A percentile compares a stretch with the other conserved stretches of the same genome.
These are phyloP conservation scores for Nidularia pulvinata DNA, from an alignment of 768 basidiomycete species.

Conservation along the genomic window DNA sequence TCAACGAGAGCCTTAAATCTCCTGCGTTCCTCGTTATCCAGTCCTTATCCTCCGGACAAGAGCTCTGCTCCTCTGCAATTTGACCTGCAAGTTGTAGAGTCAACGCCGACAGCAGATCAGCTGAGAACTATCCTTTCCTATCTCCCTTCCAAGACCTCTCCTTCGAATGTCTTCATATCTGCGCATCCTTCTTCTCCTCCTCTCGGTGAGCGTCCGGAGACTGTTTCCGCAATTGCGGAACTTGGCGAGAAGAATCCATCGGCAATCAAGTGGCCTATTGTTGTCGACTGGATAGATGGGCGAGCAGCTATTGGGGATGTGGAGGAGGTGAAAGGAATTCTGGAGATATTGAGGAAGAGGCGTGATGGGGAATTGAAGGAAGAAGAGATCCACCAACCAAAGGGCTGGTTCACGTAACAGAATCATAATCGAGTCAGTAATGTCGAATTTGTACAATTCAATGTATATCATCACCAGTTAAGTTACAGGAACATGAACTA, in stretches of 20 bases:
- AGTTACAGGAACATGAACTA: too few relatives aligned
- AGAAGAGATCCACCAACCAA: constrained; percentile 43
- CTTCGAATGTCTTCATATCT: constrained; percentile 52
- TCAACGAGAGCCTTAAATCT: constrained; percentile 62
- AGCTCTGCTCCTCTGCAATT: constrained; percentile 58
- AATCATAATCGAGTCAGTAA: too few relatives aligned
- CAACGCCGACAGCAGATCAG: constrained; percentile 67
- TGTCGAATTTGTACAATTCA: too few relatives aligned
- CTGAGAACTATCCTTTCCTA: constrained; percentile 67
- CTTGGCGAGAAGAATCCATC: constrained; percentile 56
- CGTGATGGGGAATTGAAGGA: constrained; percentile 63
- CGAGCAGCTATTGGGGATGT: constrained; percentile 65
- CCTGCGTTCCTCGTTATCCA: constrained; percentile 56
- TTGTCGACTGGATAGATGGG: constrained; percentile 77
- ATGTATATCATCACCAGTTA: too few relatives aligned
- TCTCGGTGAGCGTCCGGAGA: constrained; percentile 34
- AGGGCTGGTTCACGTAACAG: constrained; percentile 58
- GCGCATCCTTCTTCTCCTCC: constrained; percentile 53
- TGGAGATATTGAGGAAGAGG: constrained; percentile 64
- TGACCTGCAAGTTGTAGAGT: constrained; percentile 72
- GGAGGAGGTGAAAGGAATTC: constrained; percentile 65
- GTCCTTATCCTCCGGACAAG: constrained; percentile 58
- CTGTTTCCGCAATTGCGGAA: constrained; percentile 40
- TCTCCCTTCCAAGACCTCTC: constrained; percentile 36
- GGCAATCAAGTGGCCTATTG: constrained; percentile 76